These are phyloP conservation scores for Cyclotella atomus DNA, from an alignment of 108 stramenopile genomes.

Conservation along the genomic window DNA sequence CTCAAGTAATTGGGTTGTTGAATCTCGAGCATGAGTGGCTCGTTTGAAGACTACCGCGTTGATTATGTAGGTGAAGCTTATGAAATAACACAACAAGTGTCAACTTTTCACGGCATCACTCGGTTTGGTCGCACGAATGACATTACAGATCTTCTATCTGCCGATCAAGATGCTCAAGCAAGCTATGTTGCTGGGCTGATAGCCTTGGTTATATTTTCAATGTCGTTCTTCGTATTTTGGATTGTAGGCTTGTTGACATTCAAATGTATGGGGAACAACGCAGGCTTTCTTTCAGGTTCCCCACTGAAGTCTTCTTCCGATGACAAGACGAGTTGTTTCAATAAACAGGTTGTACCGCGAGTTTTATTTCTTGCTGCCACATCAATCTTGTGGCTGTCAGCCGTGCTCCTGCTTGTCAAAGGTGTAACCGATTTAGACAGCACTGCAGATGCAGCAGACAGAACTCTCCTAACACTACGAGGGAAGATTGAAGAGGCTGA, in stretches of 20 bases:
- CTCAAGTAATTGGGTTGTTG: too few species aligned
- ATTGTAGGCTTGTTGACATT: slow-evolving; percentile 7
- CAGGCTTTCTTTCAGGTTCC: slow-evolving; percentile 12
- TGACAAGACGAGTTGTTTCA: background rate
- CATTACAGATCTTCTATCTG: slow-evolving; percentile 5
- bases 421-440: slow-evolving; percentile 16
- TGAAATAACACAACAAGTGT: background rate
- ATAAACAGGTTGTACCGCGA: background rate
- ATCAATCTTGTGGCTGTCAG: slow-evolving; percentile 4
- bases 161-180: slow-evolving; percentile 12
- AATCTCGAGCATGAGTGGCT: slow-evolving; percentile 3
- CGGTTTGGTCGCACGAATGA: slow-evolving; percentile 17
- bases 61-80: slow-evolving; percentile 7
- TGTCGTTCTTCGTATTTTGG: slow-evolving; percentile 26
- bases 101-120: slow-evolving; percentile 2
- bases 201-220: slow-evolving; percentile 1
- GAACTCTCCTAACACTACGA: background rate
- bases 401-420: slow-evolving; percentile 4
- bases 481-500: slow-evolving; percentile 15
- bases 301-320: background rate
- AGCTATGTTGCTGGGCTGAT: slow-evolving; percentile 22
- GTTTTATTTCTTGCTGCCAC: slow-evolving; percentile 2
- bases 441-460: slow-evolving; percentile 16
- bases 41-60: background rate
- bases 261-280: slow-evolving; percentile 23